Evolutionary conservation across 495 filamentous ascomycete species (phyloP).

Genomic region (Massariosphaeria phaeospora): DNA sequence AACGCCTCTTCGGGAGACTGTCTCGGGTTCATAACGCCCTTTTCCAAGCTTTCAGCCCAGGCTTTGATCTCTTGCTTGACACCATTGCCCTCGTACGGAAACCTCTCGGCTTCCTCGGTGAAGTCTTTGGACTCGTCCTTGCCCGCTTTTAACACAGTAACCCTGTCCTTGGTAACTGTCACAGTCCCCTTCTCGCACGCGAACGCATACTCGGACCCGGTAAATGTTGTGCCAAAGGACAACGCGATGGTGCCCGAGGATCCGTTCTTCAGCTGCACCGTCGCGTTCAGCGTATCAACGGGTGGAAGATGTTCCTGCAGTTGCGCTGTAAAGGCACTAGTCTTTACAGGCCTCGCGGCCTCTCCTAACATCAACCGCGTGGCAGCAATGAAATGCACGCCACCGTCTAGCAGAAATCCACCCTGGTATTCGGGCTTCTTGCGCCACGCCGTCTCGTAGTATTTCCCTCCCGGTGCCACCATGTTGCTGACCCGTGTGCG

Average conservation of each 20-base stretch:
- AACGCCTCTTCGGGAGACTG: conserved; percentile 64
- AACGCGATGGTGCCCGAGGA: conserved; percentile 57
- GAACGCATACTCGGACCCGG: conserved; percentile 48
- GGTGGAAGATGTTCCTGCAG: conserved; percentile 62
- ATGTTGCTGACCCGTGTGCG: conserved; percentile 51
- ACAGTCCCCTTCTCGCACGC: conserved; percentile 51
- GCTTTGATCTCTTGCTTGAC: conserved; percentile 63
- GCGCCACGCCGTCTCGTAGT: conserved; percentile 65
- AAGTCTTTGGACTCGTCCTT: conserved; percentile 47
- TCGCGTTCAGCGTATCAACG: conserved; percentile 68
- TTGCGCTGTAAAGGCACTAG: conserved; percentile 57
- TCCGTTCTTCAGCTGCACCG: conserved; percentile 55
- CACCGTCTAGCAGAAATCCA: conserved; percentile 73
- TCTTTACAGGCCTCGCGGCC: conserved; percentile 44
- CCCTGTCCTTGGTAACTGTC: conserved; percentile 50
- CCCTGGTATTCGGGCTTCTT: conserved; percentile 67
- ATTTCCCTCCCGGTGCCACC: conserved; percentile 54
- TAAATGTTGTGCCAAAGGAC: conserved; percentile 63
- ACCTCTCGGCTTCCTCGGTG: too few relatives aligned
- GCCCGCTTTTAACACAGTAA: conserved; percentile 40
- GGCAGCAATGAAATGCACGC: conserved; percentile 66
- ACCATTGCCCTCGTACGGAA: conserved; percentile 52
- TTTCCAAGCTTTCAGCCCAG: conserved; percentile 56
- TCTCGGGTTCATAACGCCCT: conserved; percentile 46
- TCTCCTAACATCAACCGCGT: conserved; percentile 56